A percentile compares a stretch with the other conserved stretches of the same genome.
Evolutionary conservation across 106 monocot species (phyloP).

Genomic region (Dendrobium huoshanense): DNA sequence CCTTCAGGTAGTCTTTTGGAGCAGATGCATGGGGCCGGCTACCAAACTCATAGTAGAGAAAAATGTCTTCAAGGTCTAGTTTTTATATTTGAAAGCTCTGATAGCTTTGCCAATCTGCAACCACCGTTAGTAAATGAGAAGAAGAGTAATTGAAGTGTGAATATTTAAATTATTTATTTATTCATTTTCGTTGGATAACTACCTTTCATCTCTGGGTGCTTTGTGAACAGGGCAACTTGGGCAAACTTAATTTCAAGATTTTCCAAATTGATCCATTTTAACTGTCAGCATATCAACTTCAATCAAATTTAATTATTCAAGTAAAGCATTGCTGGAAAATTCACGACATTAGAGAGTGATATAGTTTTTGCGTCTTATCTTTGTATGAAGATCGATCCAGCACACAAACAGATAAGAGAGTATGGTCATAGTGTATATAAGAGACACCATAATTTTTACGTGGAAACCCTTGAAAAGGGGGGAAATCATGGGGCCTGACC

Average conservation of each 20-base stretch:
- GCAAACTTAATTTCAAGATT: constrained; percentile 20
- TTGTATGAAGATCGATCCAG: too few relatives aligned
- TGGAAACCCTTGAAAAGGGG: too few relatives aligned
- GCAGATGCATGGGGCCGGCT: constrained; percentile 10
- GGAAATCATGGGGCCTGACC: too few relatives aligned
- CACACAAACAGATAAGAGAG: too few relatives aligned
- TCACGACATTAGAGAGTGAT: too few relatives aligned
- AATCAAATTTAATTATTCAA: background rate
- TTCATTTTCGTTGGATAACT: background rate
- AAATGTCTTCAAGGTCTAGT: constrained; percentile 23
- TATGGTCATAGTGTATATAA: too few relatives aligned
- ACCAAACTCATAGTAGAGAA: constrained; percentile 20
- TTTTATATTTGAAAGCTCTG: constrained; percentile 31
- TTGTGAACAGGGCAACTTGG: constrained; percentile 16
- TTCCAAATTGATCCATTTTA: constrained; percentile 9
- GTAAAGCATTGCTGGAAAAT: background rate
- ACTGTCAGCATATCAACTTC: background rate
- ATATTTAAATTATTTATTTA: background rate
- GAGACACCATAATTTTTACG: too few relatives aligned
- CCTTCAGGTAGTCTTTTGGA: constrained; percentile 12
- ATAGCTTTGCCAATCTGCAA: constrained; percentile 21
- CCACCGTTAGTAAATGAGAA: background rate
- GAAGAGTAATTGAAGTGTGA: background rate
- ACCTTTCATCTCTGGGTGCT: constrained; percentile 25
- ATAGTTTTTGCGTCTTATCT: too few relatives aligned